Base-by-base conservation (phyloP, 1,284 basidiomycete species). In the Ustilago vetiveriae region DNA sequence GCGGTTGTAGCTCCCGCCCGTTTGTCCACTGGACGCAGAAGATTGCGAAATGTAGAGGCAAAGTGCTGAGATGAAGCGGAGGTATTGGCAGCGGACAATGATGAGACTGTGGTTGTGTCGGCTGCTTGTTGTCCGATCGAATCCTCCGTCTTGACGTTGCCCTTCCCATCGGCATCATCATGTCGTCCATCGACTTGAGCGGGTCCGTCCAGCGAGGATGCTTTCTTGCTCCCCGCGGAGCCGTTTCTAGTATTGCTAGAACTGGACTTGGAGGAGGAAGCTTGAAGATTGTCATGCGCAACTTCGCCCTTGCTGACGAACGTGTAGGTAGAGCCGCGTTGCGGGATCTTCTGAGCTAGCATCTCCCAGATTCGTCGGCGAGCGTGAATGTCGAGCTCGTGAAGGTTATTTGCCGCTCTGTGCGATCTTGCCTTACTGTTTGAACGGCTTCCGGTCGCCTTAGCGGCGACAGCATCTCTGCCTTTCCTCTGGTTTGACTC, bases 291-390 rank as follows among this genome's bases (percentile, higher is more conserved):
- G 53, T 70, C 67, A 14, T 64, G 67, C 5, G 60, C 67, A 3
- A 70, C 60, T 30, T 70, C 67, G 14, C 67, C 67, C 32, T 70
- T 64, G 46, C 60, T 70, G 46, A 70, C 60, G 17, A 70, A 70
- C 4, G 60, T 70, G 33, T 70, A 70, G 3, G 67, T 70, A 3
- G 67, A 70, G 6, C 67, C 67, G n/a, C 67, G 67, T 26, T 70
- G 60, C 22, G 67, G 56, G 30, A 65, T 64, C 56, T 65, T 70
- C 16, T 60, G 56, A 3, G 67, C 59, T 1, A 70, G 53, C 60
- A 70, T 70, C 38, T 70, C 67, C 67, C 67, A 70, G 38, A 70
- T 70, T 27, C 67, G 51, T 0, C 67, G 47, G 17, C 67, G 42
- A 4, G 67, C 67, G 19, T 27, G 54, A 6, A 49, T 60, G 26